phyloP scores from a whole-genome alignment of 129 eudicot species.

The Rutidosis leptorrhynchoides region DNA sequence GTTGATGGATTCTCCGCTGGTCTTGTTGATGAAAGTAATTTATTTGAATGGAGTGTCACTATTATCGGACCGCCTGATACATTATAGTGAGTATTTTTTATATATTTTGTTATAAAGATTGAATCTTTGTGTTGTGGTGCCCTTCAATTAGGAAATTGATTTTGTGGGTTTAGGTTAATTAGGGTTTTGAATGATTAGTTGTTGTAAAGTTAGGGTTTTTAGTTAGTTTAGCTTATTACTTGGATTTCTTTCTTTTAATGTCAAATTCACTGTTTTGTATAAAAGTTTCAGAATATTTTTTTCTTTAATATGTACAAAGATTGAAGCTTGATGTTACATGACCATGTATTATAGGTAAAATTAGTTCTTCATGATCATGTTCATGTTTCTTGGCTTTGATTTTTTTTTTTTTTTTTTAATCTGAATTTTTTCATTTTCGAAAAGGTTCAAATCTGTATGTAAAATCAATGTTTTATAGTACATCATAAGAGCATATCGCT shows the following conservation, averaged over 20 bases:
- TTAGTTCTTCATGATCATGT: too few relatives aligned
- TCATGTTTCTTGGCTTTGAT: neutral
- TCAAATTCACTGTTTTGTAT: constrained; percentile 4
- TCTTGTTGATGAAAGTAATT: constrained; percentile 70
- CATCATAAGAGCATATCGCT: too few relatives aligned
- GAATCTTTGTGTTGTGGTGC: constrained; percentile 1
- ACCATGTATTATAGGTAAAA: neutral
- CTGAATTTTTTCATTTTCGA: too few relatives aligned
- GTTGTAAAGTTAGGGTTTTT: constrained; percentile 21
- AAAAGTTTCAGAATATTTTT: neutral
- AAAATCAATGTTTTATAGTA: neutral
- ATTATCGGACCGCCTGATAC: constrained; percentile 89
- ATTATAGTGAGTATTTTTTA: constrained; percentile 53
- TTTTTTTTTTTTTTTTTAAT: too few relatives aligned
- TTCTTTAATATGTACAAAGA: constrained; percentile 18
- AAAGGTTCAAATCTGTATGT: too few relatives aligned
- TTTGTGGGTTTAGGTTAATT: constrained; percentile 15
- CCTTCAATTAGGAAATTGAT: constrained; percentile 6
- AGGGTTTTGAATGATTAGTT: constrained; percentile 16
- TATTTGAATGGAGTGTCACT: constrained; percentile 90
- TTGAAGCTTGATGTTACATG: constrained; percentile 15
- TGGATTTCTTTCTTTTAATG: constrained; percentile 1
- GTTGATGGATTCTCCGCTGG: constrained; percentile 97
- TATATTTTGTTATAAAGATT: constrained; percentile 1
- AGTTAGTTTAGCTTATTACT: constrained; percentile 10